phyloP scores from a whole-genome alignment of 306 rosid genomes.

The Gastrolobium villosum region DNA sequence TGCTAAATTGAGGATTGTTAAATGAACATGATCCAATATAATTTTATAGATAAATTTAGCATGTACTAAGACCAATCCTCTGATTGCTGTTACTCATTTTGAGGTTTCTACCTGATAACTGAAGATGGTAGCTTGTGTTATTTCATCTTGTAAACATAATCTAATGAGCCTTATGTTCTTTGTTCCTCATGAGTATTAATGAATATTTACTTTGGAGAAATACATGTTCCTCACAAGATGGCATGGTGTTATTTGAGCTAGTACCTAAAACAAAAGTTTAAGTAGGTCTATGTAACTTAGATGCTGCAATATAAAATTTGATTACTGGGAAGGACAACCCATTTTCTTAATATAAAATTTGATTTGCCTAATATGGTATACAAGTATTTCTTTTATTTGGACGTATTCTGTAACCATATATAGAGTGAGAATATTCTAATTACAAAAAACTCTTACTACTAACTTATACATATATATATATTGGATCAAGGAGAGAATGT shows the following conservation, averaged over 20 bases:
- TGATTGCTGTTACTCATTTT: slow-evolving; percentile 26
- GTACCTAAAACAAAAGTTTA: slow-evolving; percentile 20
- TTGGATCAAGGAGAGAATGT: too few species aligned
- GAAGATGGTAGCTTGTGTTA: not conserved
- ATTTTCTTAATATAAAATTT: slow-evolving; percentile 6
- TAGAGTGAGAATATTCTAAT: too few species aligned
- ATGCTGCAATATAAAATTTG: not conserved
- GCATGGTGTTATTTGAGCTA: not conserved
- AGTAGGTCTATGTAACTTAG: not conserved
- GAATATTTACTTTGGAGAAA: slow-evolving; percentile 27
- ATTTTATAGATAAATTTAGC: slow-evolving; percentile 35
- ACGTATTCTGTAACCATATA: not conserved
- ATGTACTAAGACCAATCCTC: slow-evolving; percentile 31
- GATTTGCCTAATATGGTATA: not conserved
- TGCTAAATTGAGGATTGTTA: slow-evolving; percentile 25
- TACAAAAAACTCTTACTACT: too few species aligned
- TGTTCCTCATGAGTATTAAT: slow-evolving; percentile 11
- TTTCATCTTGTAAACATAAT: slow-evolving; percentile 28
- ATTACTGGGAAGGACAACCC: not conserved
- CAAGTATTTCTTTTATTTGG: not conserved
- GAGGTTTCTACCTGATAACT: slow-evolving; percentile 5
- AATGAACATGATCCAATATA: slow-evolving; percentile 41
- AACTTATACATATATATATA: too few species aligned
- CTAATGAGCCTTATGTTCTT: not conserved
- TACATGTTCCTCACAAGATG: slow-evolving; percentile 25